Evolutionary conservation across 176 grass and related monocot species (phyloP), one percentile per base, ranked within the genome.

Genomic region (Musa beccarii): DNA sequence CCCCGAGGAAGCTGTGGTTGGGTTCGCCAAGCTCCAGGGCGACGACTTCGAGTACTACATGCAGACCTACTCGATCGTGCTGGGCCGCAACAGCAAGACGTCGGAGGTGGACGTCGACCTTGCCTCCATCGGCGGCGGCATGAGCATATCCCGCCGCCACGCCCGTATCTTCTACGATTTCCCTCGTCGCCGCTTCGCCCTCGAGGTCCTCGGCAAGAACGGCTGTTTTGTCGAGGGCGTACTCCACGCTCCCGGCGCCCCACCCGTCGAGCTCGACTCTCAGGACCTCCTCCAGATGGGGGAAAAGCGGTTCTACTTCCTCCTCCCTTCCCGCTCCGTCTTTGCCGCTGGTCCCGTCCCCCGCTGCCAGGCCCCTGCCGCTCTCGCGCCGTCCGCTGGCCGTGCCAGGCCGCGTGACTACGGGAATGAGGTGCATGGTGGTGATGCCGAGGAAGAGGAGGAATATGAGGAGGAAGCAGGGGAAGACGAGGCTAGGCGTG

Each of bases 21-120:
- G 88, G 24, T 99, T 99, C 70, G 95, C 95, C 0, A 99, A 99
- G 84, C 88, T 99, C 25, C 95, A 94, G 73, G 95, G 90, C 0
- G 95, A 99, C 71, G 95, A 94, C 76, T 99, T 99, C 23, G 95
- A 91, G 79, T 94, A 91, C 73, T 99, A 89, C 83, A 99, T 99
- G 95, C 95, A 99, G 57, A 91, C 90, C 11, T 99, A 99, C 59
- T 99, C 95, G 0, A 93, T 99, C 79, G 87, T 99, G 80, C 72
- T 99, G 80, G 95, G 95, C 2, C 95, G 90, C 54, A 85, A 89
- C 86, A 90, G 88, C 78, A 91, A 94, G 84, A 91, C 93, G 34
- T 91, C 95, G 5, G 84, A 81, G 1, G 95, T 94, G 66, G 95
- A 94, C 70, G 90, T 94, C 16, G 95, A 99, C 78, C 88, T 99